Conservation (phyloP, 768 basidiomycete species). For the Russula griseocarnosa region DNA sequence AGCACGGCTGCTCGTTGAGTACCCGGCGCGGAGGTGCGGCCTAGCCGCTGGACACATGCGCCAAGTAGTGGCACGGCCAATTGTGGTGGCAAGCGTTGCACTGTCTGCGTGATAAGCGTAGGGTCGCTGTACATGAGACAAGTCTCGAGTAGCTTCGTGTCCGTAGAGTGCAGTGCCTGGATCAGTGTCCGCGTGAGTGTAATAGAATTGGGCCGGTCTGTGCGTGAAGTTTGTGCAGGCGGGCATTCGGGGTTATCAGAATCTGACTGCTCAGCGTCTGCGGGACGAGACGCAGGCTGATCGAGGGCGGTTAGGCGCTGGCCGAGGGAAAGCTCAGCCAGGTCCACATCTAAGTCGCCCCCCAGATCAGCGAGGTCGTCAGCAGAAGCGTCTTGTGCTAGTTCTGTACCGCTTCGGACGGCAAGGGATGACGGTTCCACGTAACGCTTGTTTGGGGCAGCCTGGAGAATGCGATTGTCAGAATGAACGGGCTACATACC, state of each 20-base stretch:
- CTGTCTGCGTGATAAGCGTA: slow-evolving; percentile 79
- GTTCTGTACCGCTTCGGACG: slow-evolving; percentile 60
- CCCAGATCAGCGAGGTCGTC: slow-evolving; percentile 56
- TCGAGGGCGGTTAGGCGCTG: slow-evolving; percentile 79
- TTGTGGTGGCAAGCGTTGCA: slow-evolving; percentile 80
- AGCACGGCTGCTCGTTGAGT: slow-evolving; percentile 69
- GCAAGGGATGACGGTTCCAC: slow-evolving; percentile 57
- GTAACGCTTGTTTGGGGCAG: slow-evolving; percentile 59
- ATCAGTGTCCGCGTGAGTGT: slow-evolving; percentile 92
- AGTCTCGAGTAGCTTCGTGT: slow-evolving; percentile 80
- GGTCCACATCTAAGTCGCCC: slow-evolving; percentile 72
- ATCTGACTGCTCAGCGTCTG: slow-evolving; percentile 40
- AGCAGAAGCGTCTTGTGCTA: slow-evolving; percentile 53
- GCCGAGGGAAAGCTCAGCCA: slow-evolving; percentile 89
- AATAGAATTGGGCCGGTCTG: slow-evolving; percentile 57
- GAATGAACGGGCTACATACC: not conserved
- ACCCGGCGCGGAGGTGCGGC: slow-evolving; percentile 74
- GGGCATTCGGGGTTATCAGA: slow-evolving; percentile 45
- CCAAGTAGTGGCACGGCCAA: slow-evolving; percentile 81
- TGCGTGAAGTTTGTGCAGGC: slow-evolving; percentile 27
- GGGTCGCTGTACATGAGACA: slow-evolving; percentile 81
- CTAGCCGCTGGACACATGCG: slow-evolving; percentile 85
- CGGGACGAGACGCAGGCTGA: slow-evolving; percentile 41
- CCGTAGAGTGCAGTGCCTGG: slow-evolving; percentile 94
- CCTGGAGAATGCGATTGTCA: slow-evolving; percentile 32